Percentiles rank a stretch among this genome's conserved stretches.
phyloP scores from a whole-genome alignment of 768 basidiomycete species.

The Gautieria morchelliformis region DNA sequence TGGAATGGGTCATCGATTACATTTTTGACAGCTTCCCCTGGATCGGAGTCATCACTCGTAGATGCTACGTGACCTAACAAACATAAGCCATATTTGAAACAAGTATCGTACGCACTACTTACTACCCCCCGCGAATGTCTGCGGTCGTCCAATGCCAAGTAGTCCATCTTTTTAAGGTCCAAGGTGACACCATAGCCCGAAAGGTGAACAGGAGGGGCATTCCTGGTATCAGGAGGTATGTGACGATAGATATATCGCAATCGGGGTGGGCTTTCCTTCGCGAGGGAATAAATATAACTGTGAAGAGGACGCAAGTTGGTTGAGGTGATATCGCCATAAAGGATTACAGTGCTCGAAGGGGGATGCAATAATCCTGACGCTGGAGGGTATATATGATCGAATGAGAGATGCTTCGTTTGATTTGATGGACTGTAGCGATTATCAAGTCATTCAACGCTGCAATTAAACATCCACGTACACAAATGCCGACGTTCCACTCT shows the following conservation, averaged over 20 bases:
- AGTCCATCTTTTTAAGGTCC: slow-evolving; percentile 96
- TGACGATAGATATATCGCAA: slow-evolving; percentile 75
- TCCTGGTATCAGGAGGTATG: slow-evolving; percentile 32
- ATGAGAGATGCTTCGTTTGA: slow-evolving; percentile 47
- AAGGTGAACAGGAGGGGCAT: slow-evolving; percentile 34
- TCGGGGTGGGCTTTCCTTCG: slow-evolving; percentile 32
- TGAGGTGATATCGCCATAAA: slow-evolving; percentile 66
- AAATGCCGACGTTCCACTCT: background rate
- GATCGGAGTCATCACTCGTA: background rate
- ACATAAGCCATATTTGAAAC: background rate
- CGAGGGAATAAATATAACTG: slow-evolving; percentile 44
- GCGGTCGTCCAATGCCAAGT: slow-evolving; percentile 87
- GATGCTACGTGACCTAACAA: background rate
- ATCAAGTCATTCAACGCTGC: background rate
- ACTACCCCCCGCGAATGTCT: slow-evolving; percentile 1
- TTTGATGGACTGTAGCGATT: slow-evolving; percentile 20
- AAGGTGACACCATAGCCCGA: slow-evolving; percentile 89
- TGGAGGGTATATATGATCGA: slow-evolving; percentile 67
- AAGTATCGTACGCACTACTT: background rate
- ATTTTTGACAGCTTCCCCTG: slow-evolving; percentile 17
- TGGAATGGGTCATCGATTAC: slow-evolving; percentile 32
- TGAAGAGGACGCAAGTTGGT: slow-evolving; percentile 66
- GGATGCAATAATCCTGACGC: slow-evolving; percentile 33
- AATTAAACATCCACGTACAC: slow-evolving; percentile 1
- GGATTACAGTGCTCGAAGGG: slow-evolving; percentile 56